These are phyloP conservation scores for Phytophthora boehmeriae DNA, from an alignment of 352 stramenopile species.

Conservation along the genomic window DNA sequence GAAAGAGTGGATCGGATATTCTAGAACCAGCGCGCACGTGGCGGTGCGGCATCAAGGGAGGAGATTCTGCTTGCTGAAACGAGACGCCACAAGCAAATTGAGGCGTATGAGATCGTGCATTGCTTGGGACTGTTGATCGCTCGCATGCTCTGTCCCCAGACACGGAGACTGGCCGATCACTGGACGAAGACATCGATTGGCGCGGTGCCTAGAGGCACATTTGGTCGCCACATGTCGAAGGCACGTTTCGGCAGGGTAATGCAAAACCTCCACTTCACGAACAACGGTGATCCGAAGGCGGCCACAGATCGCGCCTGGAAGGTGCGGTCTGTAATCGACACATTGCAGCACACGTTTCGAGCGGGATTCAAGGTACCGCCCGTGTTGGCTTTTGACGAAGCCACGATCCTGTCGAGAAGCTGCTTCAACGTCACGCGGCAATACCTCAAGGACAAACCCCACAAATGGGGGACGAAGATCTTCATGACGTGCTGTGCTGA, in stretches of 20 bases:
- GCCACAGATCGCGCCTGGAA: slow-evolving; percentile 17
- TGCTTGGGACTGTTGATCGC: slow-evolving; percentile 19
- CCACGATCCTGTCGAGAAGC: slow-evolving; percentile 12
- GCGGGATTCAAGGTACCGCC: not conserved
- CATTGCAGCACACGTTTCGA: slow-evolving; percentile 4
- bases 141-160: slow-evolving; percentile 14
- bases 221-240: slow-evolving; percentile 16
- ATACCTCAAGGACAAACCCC: slow-evolving; percentile 22
- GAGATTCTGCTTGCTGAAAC: slow-evolving; percentile 1
- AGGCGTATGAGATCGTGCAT: slow-evolving; percentile 8
- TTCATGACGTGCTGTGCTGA: slow-evolving; percentile 23
- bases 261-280: slow-evolving; percentile 17
- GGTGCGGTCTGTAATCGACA: slow-evolving; percentile 8
- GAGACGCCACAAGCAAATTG: slow-evolving; percentile 17
- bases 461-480: slow-evolving; percentile 25
- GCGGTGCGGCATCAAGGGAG: not conserved
- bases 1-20: slow-evolving; percentile 7
- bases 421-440: slow-evolving; percentile 9
- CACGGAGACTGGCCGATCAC: slow-evolving; percentile 7
- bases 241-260: slow-evolving; percentile 14
- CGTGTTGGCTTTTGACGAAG: slow-evolving; percentile 19
- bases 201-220: slow-evolving; percentile 13
- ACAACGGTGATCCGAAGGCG: not conserved
- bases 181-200: slow-evolving; percentile 4
- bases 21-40: not conserved